Conservation (phyloP, 495 filamentous ascomycete genomes). For the Hyaloscypha variabilis region DNA sequence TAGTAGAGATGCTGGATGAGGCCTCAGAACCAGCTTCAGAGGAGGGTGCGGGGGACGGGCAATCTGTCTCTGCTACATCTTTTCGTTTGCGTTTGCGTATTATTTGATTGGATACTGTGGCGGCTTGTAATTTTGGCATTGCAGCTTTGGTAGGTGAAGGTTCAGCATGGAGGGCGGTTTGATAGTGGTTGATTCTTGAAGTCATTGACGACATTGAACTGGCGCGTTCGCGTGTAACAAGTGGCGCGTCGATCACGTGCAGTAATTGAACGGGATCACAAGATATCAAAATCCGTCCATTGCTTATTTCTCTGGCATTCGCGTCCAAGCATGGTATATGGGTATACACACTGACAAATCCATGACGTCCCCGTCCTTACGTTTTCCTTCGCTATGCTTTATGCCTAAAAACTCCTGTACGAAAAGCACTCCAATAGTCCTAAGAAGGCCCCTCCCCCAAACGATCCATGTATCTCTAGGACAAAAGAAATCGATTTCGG, state of each 20-base stretch:
- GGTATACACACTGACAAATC: neutral
- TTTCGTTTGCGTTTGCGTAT: conserved; percentile 58
- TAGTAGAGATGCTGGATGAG: conserved; percentile 25
- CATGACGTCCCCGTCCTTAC: conserved; percentile 19
- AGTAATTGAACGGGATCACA: neutral
- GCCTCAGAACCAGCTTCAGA: conserved; percentile 2
- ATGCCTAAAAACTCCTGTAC: conserved; percentile 26
- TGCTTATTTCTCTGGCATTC: conserved; percentile 5
- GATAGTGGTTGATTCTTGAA: neutral
- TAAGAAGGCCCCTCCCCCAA: neutral
- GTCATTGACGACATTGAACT: conserved; percentile 4
- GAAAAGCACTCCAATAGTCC: conserved; percentile 14
- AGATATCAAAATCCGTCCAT: neutral
- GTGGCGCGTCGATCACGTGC: conserved; percentile 14
- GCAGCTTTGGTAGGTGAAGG: neutral
- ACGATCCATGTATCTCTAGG: conserved; percentile 5
- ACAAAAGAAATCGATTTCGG: conserved; percentile 2
- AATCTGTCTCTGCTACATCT: conserved; percentile 31
- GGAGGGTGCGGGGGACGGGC: conserved; percentile 3
- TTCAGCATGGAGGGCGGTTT: neutral
- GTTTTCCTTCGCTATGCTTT: conserved; percentile 26
- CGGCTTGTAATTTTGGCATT: conserved; percentile 60
- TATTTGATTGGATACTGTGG: conserved; percentile 56
- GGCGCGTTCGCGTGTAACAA: neutral
- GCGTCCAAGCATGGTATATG: neutral